A percentile compares a stretch with the other conserved stretches of the same genome.
phyloP scores from a whole-genome alignment of 345 rosid species.

The Bruguiera parviflora region DNA sequence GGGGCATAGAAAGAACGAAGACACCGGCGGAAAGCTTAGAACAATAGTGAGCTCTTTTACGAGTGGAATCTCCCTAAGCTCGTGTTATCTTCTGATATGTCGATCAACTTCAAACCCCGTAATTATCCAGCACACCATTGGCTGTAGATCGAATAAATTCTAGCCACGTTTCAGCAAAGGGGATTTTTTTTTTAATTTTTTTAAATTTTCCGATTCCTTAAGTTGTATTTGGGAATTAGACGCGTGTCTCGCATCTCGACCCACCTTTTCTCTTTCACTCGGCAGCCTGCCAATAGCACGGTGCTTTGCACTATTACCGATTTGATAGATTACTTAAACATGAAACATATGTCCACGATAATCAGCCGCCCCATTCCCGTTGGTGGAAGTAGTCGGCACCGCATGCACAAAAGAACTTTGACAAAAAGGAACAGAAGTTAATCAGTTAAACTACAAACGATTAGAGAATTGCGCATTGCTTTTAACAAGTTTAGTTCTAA shows the following conservation, averaged over 20 bases:
- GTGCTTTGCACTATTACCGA: background rate
- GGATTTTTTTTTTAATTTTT: background rate
- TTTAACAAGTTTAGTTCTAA: background rate
- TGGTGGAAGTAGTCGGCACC: constrained; percentile 22
- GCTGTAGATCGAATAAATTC: constrained; percentile 30
- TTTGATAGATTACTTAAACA: background rate
- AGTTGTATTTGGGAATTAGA: background rate
- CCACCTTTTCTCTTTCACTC: background rate
- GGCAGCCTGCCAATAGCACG: constrained; percentile 14
- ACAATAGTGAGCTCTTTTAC: background rate
- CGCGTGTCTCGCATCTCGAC: constrained; percentile 4
- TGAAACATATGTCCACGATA: background rate
- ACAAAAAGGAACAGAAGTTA: constrained; percentile 9
- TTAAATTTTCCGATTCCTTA: constrained; percentile 3
- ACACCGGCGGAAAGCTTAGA: background rate
- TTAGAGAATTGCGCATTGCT: background rate
- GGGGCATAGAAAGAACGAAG: background rate
- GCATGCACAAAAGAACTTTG: constrained; percentile 1
- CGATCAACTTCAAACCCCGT: constrained; percentile 4
- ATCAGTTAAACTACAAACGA: background rate
- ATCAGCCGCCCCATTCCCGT: constrained; percentile 23
- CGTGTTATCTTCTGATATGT: background rate
- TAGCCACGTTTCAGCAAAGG: constrained; percentile 24
- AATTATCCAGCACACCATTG: constrained; percentile 21
- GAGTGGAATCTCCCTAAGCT: constrained; percentile 24